Conservation (phyloP, 2,329 filamentous ascomycete genomes). For the Diaporthe batatas region DNA sequence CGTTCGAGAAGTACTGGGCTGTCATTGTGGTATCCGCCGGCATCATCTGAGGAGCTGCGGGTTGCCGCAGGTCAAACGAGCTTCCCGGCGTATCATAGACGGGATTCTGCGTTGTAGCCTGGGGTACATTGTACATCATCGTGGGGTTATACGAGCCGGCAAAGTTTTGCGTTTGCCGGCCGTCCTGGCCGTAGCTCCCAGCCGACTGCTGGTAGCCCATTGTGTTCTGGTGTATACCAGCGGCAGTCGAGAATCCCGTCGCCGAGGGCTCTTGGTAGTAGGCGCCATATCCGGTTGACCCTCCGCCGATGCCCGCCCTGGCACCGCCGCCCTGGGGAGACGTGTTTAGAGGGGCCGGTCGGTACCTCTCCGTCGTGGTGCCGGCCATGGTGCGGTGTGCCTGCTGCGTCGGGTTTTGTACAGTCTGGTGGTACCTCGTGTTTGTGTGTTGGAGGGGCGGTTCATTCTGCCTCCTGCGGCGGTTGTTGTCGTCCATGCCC, state of each 20-base stretch:
- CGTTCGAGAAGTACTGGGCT: conserved; percentile 78
- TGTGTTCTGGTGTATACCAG: conserved; percentile 67
- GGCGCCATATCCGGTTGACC: conserved; percentile 67
- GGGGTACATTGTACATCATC: conserved; percentile 85
- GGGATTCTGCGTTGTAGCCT: conserved; percentile 70
- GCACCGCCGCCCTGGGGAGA: conserved; percentile 58
- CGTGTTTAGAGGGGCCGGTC: conserved; percentile 63
- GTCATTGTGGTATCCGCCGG: conserved; percentile 71
- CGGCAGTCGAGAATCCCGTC: conserved; percentile 62
- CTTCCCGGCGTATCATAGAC: conserved; percentile 79
- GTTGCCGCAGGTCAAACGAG: conserved; percentile 81
- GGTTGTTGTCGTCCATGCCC: conserved; percentile 83
- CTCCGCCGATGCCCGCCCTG: conserved; percentile 65
- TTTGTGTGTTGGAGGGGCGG: conserved; percentile 73
- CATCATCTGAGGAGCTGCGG: conserved; percentile 83
- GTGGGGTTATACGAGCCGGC: conserved; percentile 70
- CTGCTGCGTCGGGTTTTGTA: conserved; percentile 63
- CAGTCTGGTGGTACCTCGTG: conserved; percentile 61
- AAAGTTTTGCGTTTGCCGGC: conserved; percentile 68
- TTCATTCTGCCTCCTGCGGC: conserved; percentile 79
- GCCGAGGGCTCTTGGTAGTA: conserved; percentile 70
- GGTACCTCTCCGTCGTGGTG: conserved; percentile 63
- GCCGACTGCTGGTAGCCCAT: conserved; percentile 70
- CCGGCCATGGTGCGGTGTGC: conserved; percentile 59
- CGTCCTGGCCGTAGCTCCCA: conserved; percentile 73